Evolutionary conservation across 768 basidiomycete species (phyloP).

Genomic region (Pulveroboletus sp.): DNA sequence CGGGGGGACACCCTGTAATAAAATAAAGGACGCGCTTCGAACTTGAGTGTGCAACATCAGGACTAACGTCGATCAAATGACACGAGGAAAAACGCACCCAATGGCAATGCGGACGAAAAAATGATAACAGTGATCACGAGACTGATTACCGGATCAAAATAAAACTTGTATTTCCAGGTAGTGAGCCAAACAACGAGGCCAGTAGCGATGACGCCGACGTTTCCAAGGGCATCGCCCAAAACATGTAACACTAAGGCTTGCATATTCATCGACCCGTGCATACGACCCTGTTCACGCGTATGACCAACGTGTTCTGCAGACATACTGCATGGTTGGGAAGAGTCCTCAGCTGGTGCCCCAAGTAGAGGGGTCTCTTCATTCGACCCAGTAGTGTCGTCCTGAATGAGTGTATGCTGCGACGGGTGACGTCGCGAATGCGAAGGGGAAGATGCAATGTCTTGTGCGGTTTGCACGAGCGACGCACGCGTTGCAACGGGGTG

Average conservation of each 20-base stretch:
- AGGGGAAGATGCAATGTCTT: slow-evolving; percentile 60
- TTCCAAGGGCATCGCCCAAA: slow-evolving; percentile 94
- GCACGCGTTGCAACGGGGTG: slow-evolving; percentile 71
- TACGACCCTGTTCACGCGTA: slow-evolving; percentile 32
- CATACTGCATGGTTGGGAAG: slow-evolving; percentile 9
- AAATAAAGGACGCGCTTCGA: slow-evolving; percentile 89
- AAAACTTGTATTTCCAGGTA: slow-evolving; percentile 80
- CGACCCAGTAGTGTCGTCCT: slow-evolving; percentile 5
- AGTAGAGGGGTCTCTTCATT: slow-evolving; percentile 50
- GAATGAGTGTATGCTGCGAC: slow-evolving; percentile 1
- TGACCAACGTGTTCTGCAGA: slow-evolving; percentile 14
- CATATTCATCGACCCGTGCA: slow-evolving; percentile 93
- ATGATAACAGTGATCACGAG: slow-evolving; percentile 95
- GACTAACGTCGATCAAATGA: background rate
- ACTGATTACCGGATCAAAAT: slow-evolving; percentile 91
- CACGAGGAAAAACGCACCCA: slow-evolving; percentile 50
- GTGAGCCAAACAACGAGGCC: slow-evolving; percentile 94
- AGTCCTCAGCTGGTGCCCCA: background rate
- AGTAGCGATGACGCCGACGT: slow-evolving; percentile 95
- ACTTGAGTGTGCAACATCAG: slow-evolving; percentile 43
- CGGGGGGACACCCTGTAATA: slow-evolving; percentile 91
- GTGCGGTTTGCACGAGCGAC: slow-evolving; percentile 76
- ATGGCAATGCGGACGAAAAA: slow-evolving; percentile 90
- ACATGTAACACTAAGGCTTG: slow-evolving; percentile 93
- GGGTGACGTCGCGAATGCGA: background rate